Conservation (phyloP, 768 basidiomycete species). For the Saitozyma sp. region DNA sequence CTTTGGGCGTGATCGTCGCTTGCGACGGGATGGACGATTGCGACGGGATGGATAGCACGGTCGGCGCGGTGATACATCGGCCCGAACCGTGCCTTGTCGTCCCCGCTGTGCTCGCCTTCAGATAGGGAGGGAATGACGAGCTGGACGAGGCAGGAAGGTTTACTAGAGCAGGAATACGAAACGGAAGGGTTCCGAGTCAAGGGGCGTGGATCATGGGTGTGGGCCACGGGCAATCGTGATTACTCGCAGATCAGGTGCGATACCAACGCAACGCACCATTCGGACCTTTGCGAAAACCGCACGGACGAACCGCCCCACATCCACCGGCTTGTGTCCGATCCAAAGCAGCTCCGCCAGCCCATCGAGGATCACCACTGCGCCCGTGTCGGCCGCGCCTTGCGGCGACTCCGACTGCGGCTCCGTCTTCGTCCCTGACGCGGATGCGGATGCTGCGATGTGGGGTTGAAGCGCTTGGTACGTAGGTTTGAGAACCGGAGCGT, state of each 20-base stretch:
- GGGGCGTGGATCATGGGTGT: not conserved
- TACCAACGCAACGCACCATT: conserved; percentile 15
- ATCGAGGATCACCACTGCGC: conserved; percentile 38
- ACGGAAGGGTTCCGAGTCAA: not conserved
- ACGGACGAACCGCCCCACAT: conserved; percentile 36
- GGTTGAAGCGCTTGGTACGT: conserved; percentile 26
- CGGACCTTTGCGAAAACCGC: conserved; percentile 21
- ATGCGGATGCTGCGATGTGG: not conserved
- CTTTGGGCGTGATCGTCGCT: not conserved
- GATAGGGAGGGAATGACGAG: no score
- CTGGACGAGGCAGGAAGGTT: no score
- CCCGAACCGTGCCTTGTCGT: no score
- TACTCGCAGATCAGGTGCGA: not conserved
- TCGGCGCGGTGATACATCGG: not conserved
- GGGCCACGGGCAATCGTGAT: not conserved
- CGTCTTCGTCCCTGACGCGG: not conserved
- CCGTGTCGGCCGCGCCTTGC: not conserved
- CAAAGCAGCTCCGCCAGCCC: conserved; percentile 37
- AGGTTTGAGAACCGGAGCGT: conserved; percentile 19
- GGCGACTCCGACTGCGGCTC: not conserved
- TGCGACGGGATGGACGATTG: conserved; percentile 1
- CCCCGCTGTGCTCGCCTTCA: no score
- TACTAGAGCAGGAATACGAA: no score
- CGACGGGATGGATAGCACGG: not conserved
- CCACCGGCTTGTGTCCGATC: conserved; percentile 28